Percentiles rank a stretch among this genome's conserved stretches.
Conservation (phyloP, 176 grass and related monocot genomes). For the Tillandsia leiboldiana region DNA sequence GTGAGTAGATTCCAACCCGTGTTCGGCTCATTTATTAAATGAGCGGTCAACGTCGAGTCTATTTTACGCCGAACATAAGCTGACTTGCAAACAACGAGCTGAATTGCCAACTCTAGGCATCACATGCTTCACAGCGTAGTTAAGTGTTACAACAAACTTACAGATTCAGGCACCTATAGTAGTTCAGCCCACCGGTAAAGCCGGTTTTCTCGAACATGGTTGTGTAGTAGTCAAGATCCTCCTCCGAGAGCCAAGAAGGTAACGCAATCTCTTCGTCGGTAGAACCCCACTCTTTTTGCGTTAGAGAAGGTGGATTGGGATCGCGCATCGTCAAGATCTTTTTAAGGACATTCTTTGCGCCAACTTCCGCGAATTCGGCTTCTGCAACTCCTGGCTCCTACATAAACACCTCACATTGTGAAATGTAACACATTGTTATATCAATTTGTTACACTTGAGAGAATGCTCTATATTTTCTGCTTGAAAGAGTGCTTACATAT, state of each 20-base stretch:
- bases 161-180: constrained; percentile 35
- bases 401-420: no score
- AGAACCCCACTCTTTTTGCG: constrained; percentile 19
- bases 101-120: no score
- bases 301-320: constrained; percentile 30
- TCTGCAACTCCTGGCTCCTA: constrained; percentile 52
- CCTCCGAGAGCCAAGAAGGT: constrained; percentile 58
- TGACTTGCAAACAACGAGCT: no score
- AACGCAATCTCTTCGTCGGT: constrained; percentile 21
- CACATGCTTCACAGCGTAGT: no score
- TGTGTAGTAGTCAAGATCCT: constrained; percentile 50
- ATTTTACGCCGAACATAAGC: no score
- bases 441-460: no score
- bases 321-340: constrained; percentile 16
- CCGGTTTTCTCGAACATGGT: constrained; percentile 49
- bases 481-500: no score
- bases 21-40: no score
- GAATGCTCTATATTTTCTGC: no score
- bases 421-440: no score
- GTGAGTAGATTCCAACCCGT: no score
- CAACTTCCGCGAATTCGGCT: constrained; percentile 37
- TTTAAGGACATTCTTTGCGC: constrained; percentile 44
- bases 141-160: neutral
- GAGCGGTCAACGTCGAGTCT: no score
- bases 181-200: constrained; percentile 17